Conservation (phyloP, 345 rosid species). For the Punica granatum region DNA sequence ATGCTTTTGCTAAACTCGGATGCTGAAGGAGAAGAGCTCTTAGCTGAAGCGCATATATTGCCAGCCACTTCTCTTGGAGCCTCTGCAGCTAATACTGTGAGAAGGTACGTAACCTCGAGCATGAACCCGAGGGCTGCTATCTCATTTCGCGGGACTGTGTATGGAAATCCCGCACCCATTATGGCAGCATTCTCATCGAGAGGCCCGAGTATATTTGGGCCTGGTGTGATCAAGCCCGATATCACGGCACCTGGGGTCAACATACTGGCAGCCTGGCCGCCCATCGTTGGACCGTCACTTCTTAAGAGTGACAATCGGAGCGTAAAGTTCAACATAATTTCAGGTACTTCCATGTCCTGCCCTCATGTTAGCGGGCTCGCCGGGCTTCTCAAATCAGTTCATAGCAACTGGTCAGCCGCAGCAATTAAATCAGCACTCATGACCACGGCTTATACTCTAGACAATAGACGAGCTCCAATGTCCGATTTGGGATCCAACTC, state of each 20-base stretch:
- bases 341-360: slow-evolving; percentile 92
- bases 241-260: slow-evolving; percentile 73
- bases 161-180: slow-evolving; percentile 50
- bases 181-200: slow-evolving; percentile 78
- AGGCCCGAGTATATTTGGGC: slow-evolving; percentile 53
- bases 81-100: slow-evolving; percentile 33
- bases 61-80: slow-evolving; percentile 51
- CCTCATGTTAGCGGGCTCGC: slow-evolving; percentile 83
- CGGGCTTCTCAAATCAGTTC: slow-evolving; percentile 54
- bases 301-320: slow-evolving; percentile 47
- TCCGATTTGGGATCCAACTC: slow-evolving; percentile 14
- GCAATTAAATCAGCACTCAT: slow-evolving; percentile 80
- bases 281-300: slow-evolving; percentile 34
- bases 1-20: slow-evolving; percentile 51
- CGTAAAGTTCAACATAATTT: slow-evolving; percentile 51
- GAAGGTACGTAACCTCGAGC: slow-evolving; percentile 30
- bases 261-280: slow-evolving; percentile 84
- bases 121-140: slow-evolving; percentile 44
- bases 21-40: slow-evolving; percentile 49
- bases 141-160: slow-evolving; percentile 45
- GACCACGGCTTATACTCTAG: slow-evolving; percentile 60
- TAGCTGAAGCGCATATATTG: slow-evolving; percentile 57
- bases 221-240: slow-evolving; percentile 65
- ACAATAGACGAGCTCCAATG: slow-evolving; percentile 36
- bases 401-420: slow-evolving; percentile 71